These are phyloP conservation scores for Emericellopsis atlantica DNA, from an alignment of 2,329 filamentous ascomycete genomes.

Conservation along the genomic window DNA sequence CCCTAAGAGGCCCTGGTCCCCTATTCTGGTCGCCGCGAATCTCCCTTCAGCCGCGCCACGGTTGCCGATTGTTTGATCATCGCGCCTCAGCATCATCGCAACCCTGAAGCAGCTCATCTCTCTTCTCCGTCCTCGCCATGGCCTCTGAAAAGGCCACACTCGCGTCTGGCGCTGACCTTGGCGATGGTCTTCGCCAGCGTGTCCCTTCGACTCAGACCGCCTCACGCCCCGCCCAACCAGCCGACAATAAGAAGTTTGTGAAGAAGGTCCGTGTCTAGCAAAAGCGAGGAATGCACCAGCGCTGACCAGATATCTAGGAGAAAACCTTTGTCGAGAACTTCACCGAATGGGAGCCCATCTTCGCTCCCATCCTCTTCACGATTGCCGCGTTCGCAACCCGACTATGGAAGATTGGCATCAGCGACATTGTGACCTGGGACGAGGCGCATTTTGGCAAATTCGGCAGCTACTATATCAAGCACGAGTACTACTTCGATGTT, in stretches of 20 bases:
- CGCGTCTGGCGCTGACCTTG: conserved; percentile 47
- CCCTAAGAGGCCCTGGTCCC: background rate
- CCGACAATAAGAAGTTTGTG: conserved; percentile 46
- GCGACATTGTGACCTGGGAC: conserved; percentile 55
- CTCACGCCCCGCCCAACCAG: conserved; percentile 28
- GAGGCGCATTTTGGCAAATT: conserved; percentile 84
- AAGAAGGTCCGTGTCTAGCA: conserved; percentile 35
- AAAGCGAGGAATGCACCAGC: background rate
- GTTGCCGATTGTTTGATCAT: background rate
- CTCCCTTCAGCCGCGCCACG: conserved; percentile 1
- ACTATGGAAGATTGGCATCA: conserved; percentile 57
- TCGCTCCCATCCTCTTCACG: conserved; percentile 49
- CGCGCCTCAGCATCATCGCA: background rate
- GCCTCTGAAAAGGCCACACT: conserved; percentile 40
- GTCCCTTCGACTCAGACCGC: conserved; percentile 23
- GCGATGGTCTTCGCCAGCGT: conserved; percentile 43
- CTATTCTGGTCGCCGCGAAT: conserved; percentile 2
- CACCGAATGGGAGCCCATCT: conserved; percentile 49
- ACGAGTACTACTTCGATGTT: conserved; percentile 92
- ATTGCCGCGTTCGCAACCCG: conserved; percentile 52
- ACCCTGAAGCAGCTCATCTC: too few species aligned
- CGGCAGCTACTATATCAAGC: conserved; percentile 96
- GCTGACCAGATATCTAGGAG: conserved; percentile 17
- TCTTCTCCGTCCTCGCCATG: conserved; percentile 21
- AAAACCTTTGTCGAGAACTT: conserved; percentile 50